A percentile compares a stretch with the other conserved stretches of the same genome.
Conservation (phyloP, 768 basidiomycete genomes). For the Rhodotorula graminis region DNA sequence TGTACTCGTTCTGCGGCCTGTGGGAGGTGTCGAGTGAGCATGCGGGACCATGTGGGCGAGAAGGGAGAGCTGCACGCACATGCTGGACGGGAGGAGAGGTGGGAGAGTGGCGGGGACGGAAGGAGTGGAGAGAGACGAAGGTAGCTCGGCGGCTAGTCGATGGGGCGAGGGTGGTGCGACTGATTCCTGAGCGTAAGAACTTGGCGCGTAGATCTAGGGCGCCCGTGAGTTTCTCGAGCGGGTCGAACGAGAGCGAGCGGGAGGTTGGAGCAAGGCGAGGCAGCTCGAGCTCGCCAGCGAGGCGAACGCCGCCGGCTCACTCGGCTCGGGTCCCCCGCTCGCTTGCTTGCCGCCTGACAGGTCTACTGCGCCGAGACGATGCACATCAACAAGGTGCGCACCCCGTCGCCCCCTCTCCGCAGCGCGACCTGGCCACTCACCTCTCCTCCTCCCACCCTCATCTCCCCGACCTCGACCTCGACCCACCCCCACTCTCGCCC, state of each 20-base stretch:
- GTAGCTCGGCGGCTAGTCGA: too few species aligned
- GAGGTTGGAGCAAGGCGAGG: not conserved
- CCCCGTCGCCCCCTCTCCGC: too few species aligned
- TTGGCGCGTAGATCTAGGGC: too few species aligned
- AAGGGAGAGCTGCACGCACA: not conserved
- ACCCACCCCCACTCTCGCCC: not conserved
- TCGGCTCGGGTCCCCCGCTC: not conserved
- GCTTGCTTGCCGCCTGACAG: too few species aligned
- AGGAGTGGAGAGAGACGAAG: not conserved
- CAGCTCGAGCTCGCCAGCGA: not conserved
- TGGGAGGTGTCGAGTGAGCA: not conserved
- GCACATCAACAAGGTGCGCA: slow-evolving; percentile 34
- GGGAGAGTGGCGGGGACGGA: not conserved
- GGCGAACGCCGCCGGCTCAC: too few species aligned
- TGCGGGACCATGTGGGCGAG: too few species aligned
- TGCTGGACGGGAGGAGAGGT: not conserved
- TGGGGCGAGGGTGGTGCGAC: not conserved
- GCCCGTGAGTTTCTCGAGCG: too few species aligned
- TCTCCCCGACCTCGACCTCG: too few species aligned
- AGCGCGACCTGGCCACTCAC: too few species aligned
- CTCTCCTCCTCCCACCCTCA: not conserved
- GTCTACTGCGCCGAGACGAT: not conserved
- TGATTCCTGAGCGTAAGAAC: too few species aligned
- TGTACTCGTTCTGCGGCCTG: slow-evolving; percentile 83
- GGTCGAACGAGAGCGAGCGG: too few species aligned